These are phyloP conservation scores for Trichoderma orchidacearum DNA, from an alignment of 495 filamentous ascomycete genomes.

Conservation along the genomic window DNA sequence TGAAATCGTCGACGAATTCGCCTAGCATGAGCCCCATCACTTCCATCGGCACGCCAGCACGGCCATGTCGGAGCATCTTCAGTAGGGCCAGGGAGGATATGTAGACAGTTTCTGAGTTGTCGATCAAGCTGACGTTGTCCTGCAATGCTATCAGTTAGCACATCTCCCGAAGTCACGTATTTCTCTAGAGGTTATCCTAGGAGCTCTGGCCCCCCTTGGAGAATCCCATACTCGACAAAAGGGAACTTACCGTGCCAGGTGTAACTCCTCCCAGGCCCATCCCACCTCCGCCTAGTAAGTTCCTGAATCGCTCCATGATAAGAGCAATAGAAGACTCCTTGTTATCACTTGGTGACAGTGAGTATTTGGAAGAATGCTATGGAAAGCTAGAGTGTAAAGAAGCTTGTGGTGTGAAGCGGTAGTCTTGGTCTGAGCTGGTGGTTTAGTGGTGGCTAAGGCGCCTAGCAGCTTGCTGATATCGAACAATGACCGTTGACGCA, in stretches of 20 bases:
- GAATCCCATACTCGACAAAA: background rate
- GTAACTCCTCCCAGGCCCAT: constrained; percentile 1
- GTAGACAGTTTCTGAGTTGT: constrained; percentile 99
- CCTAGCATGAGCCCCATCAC: constrained; percentile 99
- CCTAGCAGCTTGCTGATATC: background rate
- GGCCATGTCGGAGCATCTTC: constrained; percentile 96
- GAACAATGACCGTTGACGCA: background rate
- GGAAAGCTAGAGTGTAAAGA: background rate
- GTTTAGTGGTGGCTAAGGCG: background rate
- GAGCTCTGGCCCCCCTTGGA: too few relatives aligned
- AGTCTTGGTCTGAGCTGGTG: background rate
- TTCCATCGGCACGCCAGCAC: constrained; percentile 98
- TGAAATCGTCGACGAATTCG: constrained; percentile 98
- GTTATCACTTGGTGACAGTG: too few relatives aligned
- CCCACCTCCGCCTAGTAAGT: background rate
- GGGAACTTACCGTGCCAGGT: background rate
- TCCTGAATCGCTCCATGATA: constrained; percentile 10
- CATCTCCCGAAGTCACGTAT: background rate
- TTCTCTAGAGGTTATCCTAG: too few relatives aligned
- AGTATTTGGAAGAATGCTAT: too few relatives aligned
- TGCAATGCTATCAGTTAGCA: constrained; percentile 15
- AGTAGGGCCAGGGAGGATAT: constrained; percentile 94
- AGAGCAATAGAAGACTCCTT: background rate
- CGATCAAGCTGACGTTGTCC: constrained; percentile 81
- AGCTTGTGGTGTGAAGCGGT: background rate